A percentile compares a stretch with the other conserved stretches of the same genome.
Evolutionary conservation across 208 protist genomes (phyloP).

Genomic region (Trypanosoma congolense): DNA sequence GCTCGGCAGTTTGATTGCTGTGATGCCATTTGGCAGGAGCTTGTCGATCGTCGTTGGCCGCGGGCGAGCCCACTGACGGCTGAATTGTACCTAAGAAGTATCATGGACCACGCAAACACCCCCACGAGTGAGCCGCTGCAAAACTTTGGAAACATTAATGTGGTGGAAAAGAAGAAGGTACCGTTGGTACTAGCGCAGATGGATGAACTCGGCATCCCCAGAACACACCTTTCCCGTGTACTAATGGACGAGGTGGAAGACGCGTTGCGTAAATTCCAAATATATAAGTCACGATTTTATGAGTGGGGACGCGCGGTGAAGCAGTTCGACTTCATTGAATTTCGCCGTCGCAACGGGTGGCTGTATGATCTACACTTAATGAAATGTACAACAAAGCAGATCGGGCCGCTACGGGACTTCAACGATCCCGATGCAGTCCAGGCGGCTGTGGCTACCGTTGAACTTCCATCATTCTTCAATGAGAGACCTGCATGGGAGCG

Average conservation of each 20-base stretch:
- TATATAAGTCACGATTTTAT: slow-evolving; percentile 74
- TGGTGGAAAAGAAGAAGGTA: slow-evolving; percentile 87
- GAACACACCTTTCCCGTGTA: slow-evolving; percentile 69
- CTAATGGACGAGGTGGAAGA: slow-evolving; percentile 87
- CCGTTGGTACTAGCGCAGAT: slow-evolving; percentile 78
- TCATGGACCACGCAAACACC: slow-evolving; percentile 83
- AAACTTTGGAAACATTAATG: slow-evolving; percentile 72
- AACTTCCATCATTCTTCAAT: slow-evolving; percentile 77
- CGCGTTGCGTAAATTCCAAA: slow-evolving; percentile 75
- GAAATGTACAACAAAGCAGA: slow-evolving; percentile 66
- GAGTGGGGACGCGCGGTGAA: slow-evolving; percentile 87
- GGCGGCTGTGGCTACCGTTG: slow-evolving; percentile 41
- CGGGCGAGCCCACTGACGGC: slow-evolving; percentile 61
- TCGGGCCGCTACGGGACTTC: slow-evolving; percentile 65
- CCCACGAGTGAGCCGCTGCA: slow-evolving; percentile 64
- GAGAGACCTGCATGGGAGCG: slow-evolving; percentile 72
- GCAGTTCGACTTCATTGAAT: slow-evolving; percentile 89
- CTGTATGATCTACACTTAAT: slow-evolving; percentile 84
- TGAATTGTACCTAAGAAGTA: slow-evolving; percentile 83
- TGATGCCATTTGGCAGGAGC: slow-evolving; percentile 76
- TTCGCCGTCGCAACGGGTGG: slow-evolving; percentile 84
- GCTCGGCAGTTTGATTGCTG: slow-evolving; percentile 59
- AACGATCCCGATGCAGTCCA: slow-evolving; percentile 51
- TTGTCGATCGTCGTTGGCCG: slow-evolving; percentile 80
- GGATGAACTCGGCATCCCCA: slow-evolving; percentile 78